phyloP scores from a whole-genome alignment of 495 filamentous ascomycete species.

The Halenospora varia region DNA sequence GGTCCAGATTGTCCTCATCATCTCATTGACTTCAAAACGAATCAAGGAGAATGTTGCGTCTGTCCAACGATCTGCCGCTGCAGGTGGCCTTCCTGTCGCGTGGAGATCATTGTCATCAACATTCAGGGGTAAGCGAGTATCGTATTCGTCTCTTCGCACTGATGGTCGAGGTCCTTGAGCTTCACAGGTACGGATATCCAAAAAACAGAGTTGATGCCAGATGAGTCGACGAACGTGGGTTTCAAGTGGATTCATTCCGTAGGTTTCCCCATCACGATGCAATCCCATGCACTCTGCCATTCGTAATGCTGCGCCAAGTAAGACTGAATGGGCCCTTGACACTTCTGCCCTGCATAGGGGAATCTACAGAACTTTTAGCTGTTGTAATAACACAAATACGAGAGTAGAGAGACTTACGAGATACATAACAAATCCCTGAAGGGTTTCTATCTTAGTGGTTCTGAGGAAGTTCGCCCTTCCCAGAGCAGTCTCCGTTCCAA shows the following conservation, averaged over 20 bases:
- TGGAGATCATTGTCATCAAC: conserved; percentile 57
- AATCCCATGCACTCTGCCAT: conserved; percentile 75
- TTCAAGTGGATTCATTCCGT: conserved; percentile 61
- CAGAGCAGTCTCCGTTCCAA: conserved; percentile 60
- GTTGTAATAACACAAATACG: not conserved
- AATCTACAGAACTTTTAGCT: conserved; percentile 52
- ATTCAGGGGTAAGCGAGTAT: conserved; percentile 63
- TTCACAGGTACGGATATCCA: conserved; percentile 75
- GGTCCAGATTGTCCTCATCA: conserved; percentile 61
- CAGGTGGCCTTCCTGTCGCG: conserved; percentile 26
- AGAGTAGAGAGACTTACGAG: conserved; percentile 41
- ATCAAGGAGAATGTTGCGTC: conserved; percentile 61
- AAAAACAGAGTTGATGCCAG: conserved; percentile 71
- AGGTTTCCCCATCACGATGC: conserved; percentile 64
- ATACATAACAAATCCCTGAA: conserved; percentile 74
- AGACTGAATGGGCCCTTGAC: conserved; percentile 65
- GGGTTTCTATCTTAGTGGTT: conserved; percentile 64
- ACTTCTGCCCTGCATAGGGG: conserved; percentile 66
- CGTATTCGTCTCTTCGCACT: conserved; percentile 68
- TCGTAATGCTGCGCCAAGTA: conserved; percentile 64
- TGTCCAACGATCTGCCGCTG: conserved; percentile 52
- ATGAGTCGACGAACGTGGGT: conserved; percentile 69
- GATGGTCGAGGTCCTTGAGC: conserved; percentile 64
- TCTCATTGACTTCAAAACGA: conserved; percentile 69
- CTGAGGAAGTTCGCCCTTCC: conserved; percentile 63